A percentile compares a stretch with the other conserved stretches of the same genome.
These are phyloP conservation scores for Asterophora parasitica DNA, from an alignment of 768 basidiomycete species.

Conservation along the genomic window DNA sequence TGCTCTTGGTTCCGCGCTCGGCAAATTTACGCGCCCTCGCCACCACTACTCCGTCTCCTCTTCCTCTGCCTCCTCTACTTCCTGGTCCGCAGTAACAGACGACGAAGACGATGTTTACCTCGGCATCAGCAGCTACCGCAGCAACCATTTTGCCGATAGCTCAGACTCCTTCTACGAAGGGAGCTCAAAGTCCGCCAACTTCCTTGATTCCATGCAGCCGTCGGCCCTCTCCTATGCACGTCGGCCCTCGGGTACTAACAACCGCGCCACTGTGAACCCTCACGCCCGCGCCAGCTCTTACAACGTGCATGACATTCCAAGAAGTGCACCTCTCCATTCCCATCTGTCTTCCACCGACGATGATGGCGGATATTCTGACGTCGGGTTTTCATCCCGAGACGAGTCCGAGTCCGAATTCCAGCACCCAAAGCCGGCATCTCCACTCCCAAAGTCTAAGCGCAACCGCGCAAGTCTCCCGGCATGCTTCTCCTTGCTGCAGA, in stretches of 20 bases:
- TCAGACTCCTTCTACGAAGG: conserved; percentile 35
- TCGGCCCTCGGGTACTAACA: conserved; percentile 68
- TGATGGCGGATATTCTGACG: conserved; percentile 39
- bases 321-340: conserved; percentile 38
- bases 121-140: conserved; percentile 29
- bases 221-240: conserved; percentile 62
- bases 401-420: conserved; percentile 29
- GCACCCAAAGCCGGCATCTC: conserved; percentile 21
- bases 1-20: conserved; percentile 54
- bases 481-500: conserved; percentile 68
- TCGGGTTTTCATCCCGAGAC: conserved; percentile 35
- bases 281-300: conserved; percentile 48
- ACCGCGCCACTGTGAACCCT: conserved; percentile 51
- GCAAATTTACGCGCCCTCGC: conserved; percentile 35
- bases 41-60: conserved; percentile 55
- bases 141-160: conserved; percentile 30
- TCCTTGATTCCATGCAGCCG: conserved; percentile 29
- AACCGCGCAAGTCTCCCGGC: conserved; percentile 73
- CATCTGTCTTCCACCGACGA: conserved; percentile 37
- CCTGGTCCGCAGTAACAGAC: conserved; percentile 63
- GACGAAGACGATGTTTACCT: conserved; percentile 52
- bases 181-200: conserved; percentile 38
- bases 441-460: conserved; percentile 47
- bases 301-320: conserved; percentile 35
- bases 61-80: conserved; percentile 58